These are phyloP conservation scores for Fusarium nygamai DNA, from an alignment of 2,329 filamentous ascomycete species.

Conservation along the genomic window DNA sequence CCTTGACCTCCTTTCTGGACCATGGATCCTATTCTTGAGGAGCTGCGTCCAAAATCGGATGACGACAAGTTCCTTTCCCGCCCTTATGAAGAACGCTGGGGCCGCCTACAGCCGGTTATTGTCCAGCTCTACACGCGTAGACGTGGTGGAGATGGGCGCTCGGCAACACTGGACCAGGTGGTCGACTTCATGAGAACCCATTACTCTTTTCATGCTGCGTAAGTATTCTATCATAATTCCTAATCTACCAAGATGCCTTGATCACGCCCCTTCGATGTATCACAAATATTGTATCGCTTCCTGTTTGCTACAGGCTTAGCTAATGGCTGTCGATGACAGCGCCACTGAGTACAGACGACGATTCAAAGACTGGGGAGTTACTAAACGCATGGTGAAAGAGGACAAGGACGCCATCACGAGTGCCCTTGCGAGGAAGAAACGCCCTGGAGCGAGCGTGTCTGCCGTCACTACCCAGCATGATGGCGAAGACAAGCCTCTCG, in stretches of 20 bases:
- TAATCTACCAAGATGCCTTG: accelerated
- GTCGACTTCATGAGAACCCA: background rate
- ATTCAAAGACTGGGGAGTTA: background rate
- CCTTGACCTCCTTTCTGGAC: background rate
- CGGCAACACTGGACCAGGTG: background rate
- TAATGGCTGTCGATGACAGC: background rate
- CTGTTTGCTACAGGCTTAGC: accelerated
- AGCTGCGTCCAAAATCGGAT: accelerated
- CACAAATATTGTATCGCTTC: accelerated
- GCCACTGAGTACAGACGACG: accelerated
- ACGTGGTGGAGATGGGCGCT: background rate
- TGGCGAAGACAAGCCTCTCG: accelerated
- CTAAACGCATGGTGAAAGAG: background rate
- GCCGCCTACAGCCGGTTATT: background rate
- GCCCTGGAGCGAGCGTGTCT: background rate
- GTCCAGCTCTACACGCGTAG: background rate
- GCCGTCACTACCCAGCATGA: background rate
- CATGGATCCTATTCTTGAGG: background rate
- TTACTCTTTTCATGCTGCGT: background rate
- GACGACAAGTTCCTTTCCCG: background rate
- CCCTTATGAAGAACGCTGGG: background rate
- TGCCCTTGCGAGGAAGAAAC: accelerated
- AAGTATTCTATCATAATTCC: background rate
- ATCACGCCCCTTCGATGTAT: accelerated
- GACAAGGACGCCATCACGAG: background rate